Base-by-base conservation (phyloP, 768 basidiomycete genomes). In the Tricholoma hemisulphureum region DNA sequence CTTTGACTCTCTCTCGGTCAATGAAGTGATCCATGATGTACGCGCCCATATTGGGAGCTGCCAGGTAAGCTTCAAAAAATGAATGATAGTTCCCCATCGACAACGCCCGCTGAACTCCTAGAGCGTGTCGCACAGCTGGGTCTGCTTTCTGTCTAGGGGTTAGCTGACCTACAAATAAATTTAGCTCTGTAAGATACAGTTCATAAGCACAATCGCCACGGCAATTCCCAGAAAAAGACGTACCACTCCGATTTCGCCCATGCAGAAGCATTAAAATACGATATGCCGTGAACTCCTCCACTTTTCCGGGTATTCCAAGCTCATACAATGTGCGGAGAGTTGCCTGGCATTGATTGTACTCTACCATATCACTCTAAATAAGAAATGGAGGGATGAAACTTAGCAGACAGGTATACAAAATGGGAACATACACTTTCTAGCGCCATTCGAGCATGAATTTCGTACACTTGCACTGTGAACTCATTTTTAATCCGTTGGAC, bases 11-110 rank as follows among this genome's bases (percentile, higher is more conserved):
- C 76, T 98, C 97, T 65, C 97, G 83, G 66, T 87, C 85, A 66
- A 98, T 89, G 71, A 98, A 98, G 72, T 98, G 95, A 74, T 98
- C 97, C 93, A 99, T 97, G 67, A 99, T 94, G 73, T 98, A 98
- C 54, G 85, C 95, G 35, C 94, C 93, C 97, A 98, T 98, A 69
- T 96, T 95, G 24, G 95, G 94, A 43, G 93, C 93, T 54, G 79
- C 79, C 65, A 83, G 65, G 74, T 92, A 98, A 57, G 94, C 75
- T 55, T 85, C 84, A 77, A 98, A 98, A 64, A 99, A 81, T 39
- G 86, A 82, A 73, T 94, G 92, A 74, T 98, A 99, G 71, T 98
- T 99, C 68, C 91, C 91, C 75, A 91, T 91, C 46, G 95, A 85
- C 58, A 95, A 73, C 18, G 95, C 91, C 53, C 89, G 87, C 70